phyloP scores from a whole-genome alignment of 257 asterid species.

The Euphrasia confusa region DNA sequence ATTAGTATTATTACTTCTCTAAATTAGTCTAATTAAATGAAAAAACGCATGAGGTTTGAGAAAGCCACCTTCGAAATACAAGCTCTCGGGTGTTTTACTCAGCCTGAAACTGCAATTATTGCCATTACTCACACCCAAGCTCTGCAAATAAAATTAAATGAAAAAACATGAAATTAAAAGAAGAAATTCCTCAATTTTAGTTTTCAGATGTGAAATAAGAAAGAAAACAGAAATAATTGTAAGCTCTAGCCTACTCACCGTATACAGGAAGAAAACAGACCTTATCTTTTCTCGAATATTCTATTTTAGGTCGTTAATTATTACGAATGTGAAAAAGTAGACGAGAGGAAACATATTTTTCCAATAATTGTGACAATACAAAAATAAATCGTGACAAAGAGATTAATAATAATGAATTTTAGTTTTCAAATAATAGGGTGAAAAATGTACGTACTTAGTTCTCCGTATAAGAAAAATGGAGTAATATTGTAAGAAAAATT shows the following conservation, averaged over 20 bases:
- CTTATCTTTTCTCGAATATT: not conserved
- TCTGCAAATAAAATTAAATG: conserved; percentile 30
- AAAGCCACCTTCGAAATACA: conserved; percentile 43
- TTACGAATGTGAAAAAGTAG: too few relatives aligned
- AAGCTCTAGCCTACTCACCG: not conserved
- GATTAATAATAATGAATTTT: too few relatives aligned
- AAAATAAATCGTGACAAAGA: too few relatives aligned
- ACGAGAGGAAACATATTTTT: too few relatives aligned
- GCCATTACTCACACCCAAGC: conserved; percentile 28
- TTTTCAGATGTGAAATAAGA: not conserved
- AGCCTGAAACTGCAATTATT: conserved; percentile 32
- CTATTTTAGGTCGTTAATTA: too few relatives aligned
- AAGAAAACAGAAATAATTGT: not conserved
- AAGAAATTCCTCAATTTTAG: not conserved
- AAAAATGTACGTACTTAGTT: too few relatives aligned
- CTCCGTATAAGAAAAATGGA: too few relatives aligned
- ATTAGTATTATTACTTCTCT: too few relatives aligned
- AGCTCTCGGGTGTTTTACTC: conserved; percentile 32
- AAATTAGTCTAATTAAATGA: not conserved
- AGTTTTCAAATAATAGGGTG: too few relatives aligned
- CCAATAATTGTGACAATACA: too few relatives aligned
- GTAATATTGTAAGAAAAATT: too few relatives aligned
- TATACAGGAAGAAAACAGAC: not conserved
- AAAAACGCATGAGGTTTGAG: not conserved
- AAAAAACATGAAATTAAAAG: not conserved